phyloP scores from a whole-genome alignment of 169 alveolate species.

The Babesia ovis region DNA sequence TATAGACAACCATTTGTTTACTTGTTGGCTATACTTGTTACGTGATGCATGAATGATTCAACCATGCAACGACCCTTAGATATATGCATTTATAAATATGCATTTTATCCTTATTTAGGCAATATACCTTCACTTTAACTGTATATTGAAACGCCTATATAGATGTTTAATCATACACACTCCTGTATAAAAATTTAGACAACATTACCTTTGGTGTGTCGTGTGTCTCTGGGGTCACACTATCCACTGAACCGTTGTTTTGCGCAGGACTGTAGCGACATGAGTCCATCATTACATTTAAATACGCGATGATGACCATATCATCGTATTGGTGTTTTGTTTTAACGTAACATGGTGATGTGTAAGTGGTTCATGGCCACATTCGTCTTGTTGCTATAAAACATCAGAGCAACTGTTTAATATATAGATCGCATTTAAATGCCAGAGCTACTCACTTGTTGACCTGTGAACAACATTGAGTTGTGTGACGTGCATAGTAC shows the following conservation, averaged over 20 bases:
- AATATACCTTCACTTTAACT: no score
- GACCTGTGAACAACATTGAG: neutral
- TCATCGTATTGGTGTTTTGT: neutral
- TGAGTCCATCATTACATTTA: neutral
- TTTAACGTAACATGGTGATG: conserved; percentile 8
- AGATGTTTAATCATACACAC: no score
- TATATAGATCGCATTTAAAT: neutral
- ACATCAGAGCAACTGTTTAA: neutral
- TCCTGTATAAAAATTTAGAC: no score
- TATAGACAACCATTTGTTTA: no score
- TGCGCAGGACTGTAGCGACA: neutral
- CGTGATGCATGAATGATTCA: no score
- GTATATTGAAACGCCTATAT: no score
- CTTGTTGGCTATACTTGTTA: no score
- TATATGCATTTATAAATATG: no score
- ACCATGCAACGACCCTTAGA: no score
- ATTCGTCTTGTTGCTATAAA: neutral
- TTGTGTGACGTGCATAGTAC: neutral
- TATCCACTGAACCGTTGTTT: neutral
- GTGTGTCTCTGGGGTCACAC: neutral
- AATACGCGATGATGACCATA: neutral
- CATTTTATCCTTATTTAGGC: no score
- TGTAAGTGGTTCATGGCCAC: conserved; percentile 2
- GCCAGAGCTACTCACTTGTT: no score
- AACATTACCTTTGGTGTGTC: neutral